Percentiles rank a stretch among this genome's conserved stretches.
phyloP scores from a whole-genome alignment of 2,329 filamentous ascomycete species.

The Sordariomycetes sp. region DNA sequence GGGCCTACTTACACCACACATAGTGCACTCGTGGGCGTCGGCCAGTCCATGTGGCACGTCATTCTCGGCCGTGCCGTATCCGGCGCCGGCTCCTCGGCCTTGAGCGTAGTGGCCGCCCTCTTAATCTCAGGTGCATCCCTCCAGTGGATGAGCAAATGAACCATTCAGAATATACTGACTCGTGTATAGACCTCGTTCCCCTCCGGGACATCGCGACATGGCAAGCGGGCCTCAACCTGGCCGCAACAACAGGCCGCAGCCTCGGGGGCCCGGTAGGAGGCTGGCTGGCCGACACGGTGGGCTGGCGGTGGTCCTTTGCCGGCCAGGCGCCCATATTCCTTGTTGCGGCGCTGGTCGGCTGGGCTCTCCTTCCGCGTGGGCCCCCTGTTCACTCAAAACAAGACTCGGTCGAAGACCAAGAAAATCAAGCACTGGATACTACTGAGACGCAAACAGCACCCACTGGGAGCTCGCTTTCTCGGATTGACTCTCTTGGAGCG shows the following conservation, averaged over 20 bases:
- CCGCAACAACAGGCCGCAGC: constrained; percentile 34
- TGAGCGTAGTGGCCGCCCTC: constrained; percentile 34
- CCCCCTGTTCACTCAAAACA: neutral
- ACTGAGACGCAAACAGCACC: neutral
- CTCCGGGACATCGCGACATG: constrained; percentile 37
- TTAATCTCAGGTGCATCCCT: constrained; percentile 30
- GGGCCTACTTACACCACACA: constrained; percentile 4
- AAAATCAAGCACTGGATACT: too few relatives aligned
- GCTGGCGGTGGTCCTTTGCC: constrained; percentile 56
- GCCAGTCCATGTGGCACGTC: constrained; percentile 30
- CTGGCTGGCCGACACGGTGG: constrained; percentile 47
- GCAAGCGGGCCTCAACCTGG: constrained; percentile 38
- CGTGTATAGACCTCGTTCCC: constrained; percentile 30
- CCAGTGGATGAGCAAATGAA: neutral
- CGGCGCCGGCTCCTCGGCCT: constrained; percentile 36
- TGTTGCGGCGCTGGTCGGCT: constrained; percentile 38
- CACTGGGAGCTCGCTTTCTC: neutral
- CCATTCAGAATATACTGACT: neutral
- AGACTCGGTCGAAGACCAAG: neutral
- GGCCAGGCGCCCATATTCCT: constrained; percentile 47
- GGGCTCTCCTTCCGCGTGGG: constrained; percentile 26
- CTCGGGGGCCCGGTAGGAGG: constrained; percentile 44
- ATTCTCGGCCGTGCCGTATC: constrained; percentile 36
- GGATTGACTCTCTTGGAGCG: constrained; percentile 45
- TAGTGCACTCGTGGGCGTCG: constrained; percentile 18